These are phyloP conservation scores for Saposhnikovia divaricata DNA, from an alignment of 129 eudicot genomes.

Conservation along the genomic window DNA sequence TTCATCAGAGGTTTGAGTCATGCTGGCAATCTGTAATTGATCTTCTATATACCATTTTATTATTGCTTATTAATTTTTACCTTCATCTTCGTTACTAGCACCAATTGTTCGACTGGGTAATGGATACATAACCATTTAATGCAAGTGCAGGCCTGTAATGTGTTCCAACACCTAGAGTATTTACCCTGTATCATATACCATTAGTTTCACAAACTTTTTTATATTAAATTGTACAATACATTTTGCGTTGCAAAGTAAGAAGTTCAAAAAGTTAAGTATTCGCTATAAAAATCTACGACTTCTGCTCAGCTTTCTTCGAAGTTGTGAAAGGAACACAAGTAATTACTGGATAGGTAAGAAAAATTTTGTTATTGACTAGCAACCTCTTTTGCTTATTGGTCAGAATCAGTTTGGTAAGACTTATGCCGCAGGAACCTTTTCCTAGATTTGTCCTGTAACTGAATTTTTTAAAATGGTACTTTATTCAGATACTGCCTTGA, in stretches of 20 bases:
- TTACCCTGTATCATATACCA: neutral
- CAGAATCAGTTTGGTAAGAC: neutral
- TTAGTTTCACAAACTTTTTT: neutral
- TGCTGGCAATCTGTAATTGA: neutral
- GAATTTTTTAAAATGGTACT: neutral
- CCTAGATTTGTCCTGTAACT: neutral
- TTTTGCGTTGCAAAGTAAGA: neutral
- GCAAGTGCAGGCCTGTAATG: neutral
- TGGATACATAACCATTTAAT: neutral
- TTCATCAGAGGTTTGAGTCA: constrained; percentile 48
- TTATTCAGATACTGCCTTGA: neutral
- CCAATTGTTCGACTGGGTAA: neutral
- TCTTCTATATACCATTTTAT: neutral
- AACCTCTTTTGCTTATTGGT: neutral
- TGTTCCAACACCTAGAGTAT: neutral
- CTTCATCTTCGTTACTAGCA: neutral
- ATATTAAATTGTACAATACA: neutral
- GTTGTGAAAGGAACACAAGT: neutral
- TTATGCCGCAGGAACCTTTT: neutral
- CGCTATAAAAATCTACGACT: neutral
- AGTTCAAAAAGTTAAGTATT: neutral
- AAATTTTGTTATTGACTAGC: no score
- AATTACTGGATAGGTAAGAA: neutral
- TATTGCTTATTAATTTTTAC: neutral
- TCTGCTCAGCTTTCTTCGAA: neutral